Percentiles rank a stretch among this genome's conserved stretches.
phyloP scores from a whole-genome alignment of 495 filamentous ascomycete species.

The Trichocladium uniseriatum region DNA sequence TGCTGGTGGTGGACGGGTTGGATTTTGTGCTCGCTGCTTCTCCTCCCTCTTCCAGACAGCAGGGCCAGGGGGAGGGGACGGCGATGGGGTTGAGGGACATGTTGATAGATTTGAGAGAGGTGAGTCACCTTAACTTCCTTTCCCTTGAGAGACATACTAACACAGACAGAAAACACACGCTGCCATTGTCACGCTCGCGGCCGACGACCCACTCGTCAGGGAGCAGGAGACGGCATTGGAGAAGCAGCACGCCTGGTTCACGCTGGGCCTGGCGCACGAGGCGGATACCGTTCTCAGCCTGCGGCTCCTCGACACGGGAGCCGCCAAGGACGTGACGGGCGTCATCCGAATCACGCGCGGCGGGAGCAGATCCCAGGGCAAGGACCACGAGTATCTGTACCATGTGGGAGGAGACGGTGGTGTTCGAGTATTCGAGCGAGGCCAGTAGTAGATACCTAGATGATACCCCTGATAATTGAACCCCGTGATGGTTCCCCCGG shows the following conservation, averaged over 20 bases:
- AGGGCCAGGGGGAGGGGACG: slow-evolving; percentile 17
- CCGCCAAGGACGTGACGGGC: slow-evolving; percentile 84
- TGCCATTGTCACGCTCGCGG: slow-evolving; percentile 55
- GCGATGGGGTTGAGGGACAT: slow-evolving; percentile 29
- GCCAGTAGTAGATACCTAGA: slow-evolving; percentile 29
- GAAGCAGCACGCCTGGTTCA: slow-evolving; percentile 58
- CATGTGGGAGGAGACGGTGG: slow-evolving; percentile 68
- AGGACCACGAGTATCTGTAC: slow-evolving; percentile 72
- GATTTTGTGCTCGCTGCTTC: slow-evolving; percentile 47
- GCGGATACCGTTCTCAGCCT: slow-evolving; percentile 61
- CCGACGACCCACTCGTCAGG: slow-evolving; percentile 59
- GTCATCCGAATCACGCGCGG: slow-evolving; percentile 68
- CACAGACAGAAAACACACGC: slow-evolving; percentile 41
- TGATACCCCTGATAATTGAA: slow-evolving; percentile 4
- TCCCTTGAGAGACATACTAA: no score
- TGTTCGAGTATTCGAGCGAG: slow-evolving; percentile 71
- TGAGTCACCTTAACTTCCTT: slow-evolving; percentile 18
- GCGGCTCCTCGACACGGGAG: slow-evolving; percentile 69
- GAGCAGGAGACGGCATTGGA: slow-evolving; percentile 54
- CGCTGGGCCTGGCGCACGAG: slow-evolving; percentile 61
- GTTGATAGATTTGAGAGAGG: slow-evolving; percentile 46
- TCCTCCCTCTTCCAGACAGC: background rate
- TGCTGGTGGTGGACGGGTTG: slow-evolving; percentile 47
- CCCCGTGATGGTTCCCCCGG: background rate
- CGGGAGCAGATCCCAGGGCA: slow-evolving; percentile 17